A percentile compares a stretch with the other conserved stretches of the same genome.
These are phyloP conservation scores for Bryoglossum gracile DNA, from an alignment of 495 filamentous ascomycete genomes.

Conservation along the genomic window DNA sequence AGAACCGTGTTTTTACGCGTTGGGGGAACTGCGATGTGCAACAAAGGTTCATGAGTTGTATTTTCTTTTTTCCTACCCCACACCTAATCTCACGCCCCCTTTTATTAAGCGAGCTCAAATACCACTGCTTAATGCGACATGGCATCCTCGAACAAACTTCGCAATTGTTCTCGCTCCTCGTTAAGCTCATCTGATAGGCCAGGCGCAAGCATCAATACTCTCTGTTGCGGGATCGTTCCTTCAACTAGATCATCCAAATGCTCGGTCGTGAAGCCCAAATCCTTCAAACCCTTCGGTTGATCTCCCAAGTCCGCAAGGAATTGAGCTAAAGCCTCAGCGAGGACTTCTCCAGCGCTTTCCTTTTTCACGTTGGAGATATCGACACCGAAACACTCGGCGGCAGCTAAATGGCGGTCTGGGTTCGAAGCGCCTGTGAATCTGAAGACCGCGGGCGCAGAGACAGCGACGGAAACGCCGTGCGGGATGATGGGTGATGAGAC, in stretches of 20 bases:
- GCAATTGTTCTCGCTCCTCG: slow-evolving; percentile 51
- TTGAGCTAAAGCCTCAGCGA: slow-evolving; percentile 69
- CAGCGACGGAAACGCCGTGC: slow-evolving; percentile 91
- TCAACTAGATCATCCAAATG: slow-evolving; percentile 82
- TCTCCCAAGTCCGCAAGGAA: slow-evolving; percentile 81
- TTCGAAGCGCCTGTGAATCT: slow-evolving; percentile 84
- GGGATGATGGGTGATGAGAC: slow-evolving; percentile 75
- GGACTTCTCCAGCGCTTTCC: slow-evolving; percentile 79
- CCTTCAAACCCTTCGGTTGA: slow-evolving; percentile 81
- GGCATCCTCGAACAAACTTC: slow-evolving; percentile 42
- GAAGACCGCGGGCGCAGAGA: slow-evolving; percentile 92
- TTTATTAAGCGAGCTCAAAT: too few relatives aligned
- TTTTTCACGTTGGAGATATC: slow-evolving; percentile 79
- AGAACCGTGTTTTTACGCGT: too few relatives aligned
- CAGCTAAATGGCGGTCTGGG: slow-evolving; percentile 81
- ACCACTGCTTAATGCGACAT: slow-evolving; percentile 25
- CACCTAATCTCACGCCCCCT: too few relatives aligned
- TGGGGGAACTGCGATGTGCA: too few relatives aligned
- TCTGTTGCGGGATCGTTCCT: slow-evolving; percentile 83
- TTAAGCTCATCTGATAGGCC: slow-evolving; percentile 59
- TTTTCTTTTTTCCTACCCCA: too few relatives aligned
- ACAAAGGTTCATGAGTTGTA: too few relatives aligned
- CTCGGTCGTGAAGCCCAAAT: slow-evolving; percentile 64
- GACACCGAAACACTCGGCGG: slow-evolving; percentile 85
- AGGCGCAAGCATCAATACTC: slow-evolving; percentile 89